Evolutionary conservation across 345 rosid species (phyloP), one percentile per base, ranked within the genome.

Genomic region (Hirschfeldia incana): DNA sequence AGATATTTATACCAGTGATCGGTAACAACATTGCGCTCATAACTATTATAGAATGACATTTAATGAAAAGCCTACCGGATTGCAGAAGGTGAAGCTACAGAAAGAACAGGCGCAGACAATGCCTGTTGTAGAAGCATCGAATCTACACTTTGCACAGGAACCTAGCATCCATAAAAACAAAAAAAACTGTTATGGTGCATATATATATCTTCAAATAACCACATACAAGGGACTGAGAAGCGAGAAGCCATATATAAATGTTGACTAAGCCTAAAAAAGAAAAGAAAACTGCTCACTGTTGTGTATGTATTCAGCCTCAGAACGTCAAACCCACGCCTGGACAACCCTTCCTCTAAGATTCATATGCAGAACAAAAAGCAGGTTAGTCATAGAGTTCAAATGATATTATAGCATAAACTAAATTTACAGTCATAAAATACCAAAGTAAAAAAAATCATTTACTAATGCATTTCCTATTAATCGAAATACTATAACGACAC

Each of bases 81-180:
- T 76, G 99, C 90, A 69, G 96, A 95, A 84, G 98, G 99, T 55
- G 99, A 94, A 78, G 97, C 99, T 78, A 93, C 91, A 16, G 99
- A 86, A 70, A 90, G 82, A 72, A 95, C 96, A 28, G 97, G 92
- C 49, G 84, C 86, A 81, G 84, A 87, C 61, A 90, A 74, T 74
- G 97, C 98, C 83, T 82, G 82, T 85, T 86, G 77, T 46, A 93
- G 79, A 65, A 90, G 81, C 58, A 66, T 76, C 69, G 74, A 78
- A 69, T 93, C 97, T 78, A 95, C 94, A 80, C 83, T 85, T 57
- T 85, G 65, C 70, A 93, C 90, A 44, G 92, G 94, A 72, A 85
- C 86, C 99, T 95, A 86, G 12, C 83, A 67, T 74, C 63, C 66
- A 76, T 39, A 37, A 5, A 17, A 21, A 21, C 21, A 21, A 51